Conservation (phyloP, 2,329 filamentous ascomycete species). For the Grosmannia penicillata region DNA sequence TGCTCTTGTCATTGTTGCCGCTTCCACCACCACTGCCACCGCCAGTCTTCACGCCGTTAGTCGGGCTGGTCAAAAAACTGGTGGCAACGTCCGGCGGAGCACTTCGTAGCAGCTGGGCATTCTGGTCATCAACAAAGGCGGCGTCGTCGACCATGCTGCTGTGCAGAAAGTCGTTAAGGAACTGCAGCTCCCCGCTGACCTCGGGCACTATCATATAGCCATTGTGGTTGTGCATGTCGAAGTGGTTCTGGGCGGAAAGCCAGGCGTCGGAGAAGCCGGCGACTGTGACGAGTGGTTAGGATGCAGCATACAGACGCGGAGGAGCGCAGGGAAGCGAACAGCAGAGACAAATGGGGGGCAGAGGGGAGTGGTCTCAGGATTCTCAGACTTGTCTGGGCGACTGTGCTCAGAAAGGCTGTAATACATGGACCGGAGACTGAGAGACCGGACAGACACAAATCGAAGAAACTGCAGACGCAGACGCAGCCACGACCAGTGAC, state of each 20-base stretch:
- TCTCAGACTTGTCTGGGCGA: too few species aligned
- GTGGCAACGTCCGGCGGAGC: slow-evolving; percentile 32
- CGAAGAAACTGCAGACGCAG: too few species aligned
- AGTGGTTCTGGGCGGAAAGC: slow-evolving; percentile 65
- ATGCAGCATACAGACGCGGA: too few species aligned
- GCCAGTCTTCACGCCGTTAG: slow-evolving; percentile 2
- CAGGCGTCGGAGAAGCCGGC: slow-evolving; percentile 71
- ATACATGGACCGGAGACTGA: too few species aligned
- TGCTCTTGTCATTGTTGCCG: slow-evolving; percentile 16
- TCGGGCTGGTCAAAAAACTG: slow-evolving; percentile 28
- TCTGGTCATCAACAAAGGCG: slow-evolving; percentile 53
- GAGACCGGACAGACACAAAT: too few species aligned
- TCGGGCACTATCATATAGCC: slow-evolving; percentile 91
- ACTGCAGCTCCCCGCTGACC: slow-evolving; percentile 90
- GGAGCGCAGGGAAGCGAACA: too few species aligned
- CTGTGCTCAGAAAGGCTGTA: too few species aligned
- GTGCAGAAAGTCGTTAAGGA: slow-evolving; percentile 92
- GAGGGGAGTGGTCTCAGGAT: too few species aligned
- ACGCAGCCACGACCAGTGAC: too few species aligned
- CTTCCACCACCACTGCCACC: too few species aligned
- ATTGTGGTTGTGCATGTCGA: slow-evolving; percentile 87
- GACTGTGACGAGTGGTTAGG: slow-evolving; percentile 31
- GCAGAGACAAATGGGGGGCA: too few species aligned
- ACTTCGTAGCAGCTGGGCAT: slow-evolving; percentile 24
- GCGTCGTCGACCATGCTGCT: slow-evolving; percentile 80